Conservation (phyloP, 73 alveolate genomes). For the Symbiodinium pilosum region DNA sequence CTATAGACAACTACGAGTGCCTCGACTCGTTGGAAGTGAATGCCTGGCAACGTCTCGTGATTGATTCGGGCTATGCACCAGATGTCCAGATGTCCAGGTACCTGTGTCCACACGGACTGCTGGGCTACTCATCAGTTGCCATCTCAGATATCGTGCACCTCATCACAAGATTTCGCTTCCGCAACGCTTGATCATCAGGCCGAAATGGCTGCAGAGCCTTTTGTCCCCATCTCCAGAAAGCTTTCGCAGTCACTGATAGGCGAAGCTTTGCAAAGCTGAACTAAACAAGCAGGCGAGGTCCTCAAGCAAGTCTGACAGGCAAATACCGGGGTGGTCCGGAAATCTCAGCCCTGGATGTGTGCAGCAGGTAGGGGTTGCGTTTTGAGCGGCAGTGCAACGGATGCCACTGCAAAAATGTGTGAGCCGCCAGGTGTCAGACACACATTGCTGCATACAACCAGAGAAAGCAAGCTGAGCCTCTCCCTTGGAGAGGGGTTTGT, state of each 20-base stretch:
- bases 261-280: not conserved
- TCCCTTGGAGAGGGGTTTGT: not conserved
- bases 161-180: too few relatives aligned
- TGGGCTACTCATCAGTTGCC: constrained; percentile 61
- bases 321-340: constrained; percentile 82
- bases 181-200: not conserved
- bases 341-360: constrained; percentile 37
- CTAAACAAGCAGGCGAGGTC: too few relatives aligned
- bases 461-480: constrained; percentile 73
- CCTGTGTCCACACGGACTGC: constrained; percentile 63
- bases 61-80: not conserved
- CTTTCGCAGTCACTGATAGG: constrained; percentile 38
- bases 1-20: constrained; percentile 74
- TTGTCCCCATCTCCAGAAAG: constrained; percentile 67
- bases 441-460: constrained; percentile 53
- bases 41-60: too few relatives aligned
- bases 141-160: not conserved
- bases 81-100: constrained; percentile 20
- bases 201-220: constrained; percentile 79
- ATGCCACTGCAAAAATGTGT: not conserved
- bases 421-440: constrained; percentile 34
- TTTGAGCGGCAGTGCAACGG: not conserved
- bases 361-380: constrained; percentile 12
- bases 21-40: not conserved
- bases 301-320: not conserved